These are phyloP conservation scores for Dalbergia cochinchinensis DNA, from an alignment of 306 rosid genomes.

Conservation along the genomic window DNA sequence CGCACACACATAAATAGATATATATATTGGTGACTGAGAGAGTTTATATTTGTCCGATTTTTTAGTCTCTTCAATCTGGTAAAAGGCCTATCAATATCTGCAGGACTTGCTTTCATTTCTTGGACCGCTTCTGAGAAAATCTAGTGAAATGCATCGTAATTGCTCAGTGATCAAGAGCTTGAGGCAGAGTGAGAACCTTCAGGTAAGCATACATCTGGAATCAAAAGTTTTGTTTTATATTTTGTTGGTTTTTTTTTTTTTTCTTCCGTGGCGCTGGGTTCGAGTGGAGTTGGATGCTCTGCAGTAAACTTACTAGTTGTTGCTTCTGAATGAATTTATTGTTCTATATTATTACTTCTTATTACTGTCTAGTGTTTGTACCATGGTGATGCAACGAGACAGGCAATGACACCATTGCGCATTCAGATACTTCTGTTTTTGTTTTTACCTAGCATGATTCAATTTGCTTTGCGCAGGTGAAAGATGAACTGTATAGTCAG, in stretches of 20 bases:
- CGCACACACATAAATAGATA: too few species aligned
- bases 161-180: constrained; percentile 88
- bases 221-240: constrained; percentile 17
- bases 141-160: constrained; percentile 89
- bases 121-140: constrained; percentile 93
- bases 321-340: constrained; percentile 19
- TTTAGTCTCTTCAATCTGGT: constrained; percentile 40
- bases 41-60: not conserved
- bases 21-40: not conserved
- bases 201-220: constrained; percentile 63
- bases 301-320: constrained; percentile 5
- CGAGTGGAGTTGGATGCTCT: too few species aligned
- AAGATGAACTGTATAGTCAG: constrained; percentile 80
- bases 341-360: not conserved
- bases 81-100: constrained; percentile 46
- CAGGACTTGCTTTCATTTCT: constrained; percentile 95
- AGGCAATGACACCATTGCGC: not conserved
- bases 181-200: constrained; percentile 93
- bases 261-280: too few species aligned
- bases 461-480: constrained; percentile 66
- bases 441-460: constrained; percentile 36
- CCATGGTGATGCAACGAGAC: too few species aligned
- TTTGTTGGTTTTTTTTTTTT: not conserved
- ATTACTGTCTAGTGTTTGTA: not conserved
- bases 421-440: constrained; percentile 36